phyloP scores from a whole-genome alignment of 345 rosid genomes.

The Rhizophora mangle region DNA sequence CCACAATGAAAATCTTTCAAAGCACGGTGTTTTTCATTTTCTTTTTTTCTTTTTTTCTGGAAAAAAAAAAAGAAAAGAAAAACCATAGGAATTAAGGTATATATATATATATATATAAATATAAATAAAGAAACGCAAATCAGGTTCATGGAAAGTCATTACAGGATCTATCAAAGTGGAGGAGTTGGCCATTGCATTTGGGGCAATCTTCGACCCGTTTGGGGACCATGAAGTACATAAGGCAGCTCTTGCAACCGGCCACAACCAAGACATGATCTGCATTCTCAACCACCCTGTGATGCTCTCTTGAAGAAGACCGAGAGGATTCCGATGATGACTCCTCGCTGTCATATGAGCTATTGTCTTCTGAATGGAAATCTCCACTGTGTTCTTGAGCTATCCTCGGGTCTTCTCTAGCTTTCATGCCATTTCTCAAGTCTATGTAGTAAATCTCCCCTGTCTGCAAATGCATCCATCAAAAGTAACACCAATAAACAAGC shows the following conservation, averaged over 20 bases:
- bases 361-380: constrained; percentile 44
- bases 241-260: constrained; percentile 91
- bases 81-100: not conserved
- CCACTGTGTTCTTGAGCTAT: constrained; percentile 35
- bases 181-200: constrained; percentile 71
- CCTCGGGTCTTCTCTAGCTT: constrained; percentile 70
- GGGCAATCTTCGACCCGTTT: constrained; percentile 79
- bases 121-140: not conserved
- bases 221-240: constrained; percentile 91
- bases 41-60: too few species aligned
- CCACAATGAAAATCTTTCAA: constrained; percentile 29
- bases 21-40: constrained; percentile 14
- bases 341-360: constrained; percentile 60
- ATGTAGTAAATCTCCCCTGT: constrained; percentile 86
- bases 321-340: constrained; percentile 73
- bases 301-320: constrained; percentile 38
- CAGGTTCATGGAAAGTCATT: constrained; percentile 39
- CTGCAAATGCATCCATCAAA: constrained; percentile 27
- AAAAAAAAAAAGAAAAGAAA: not conserved
- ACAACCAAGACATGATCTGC: constrained; percentile 69
- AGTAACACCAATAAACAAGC: not conserved
- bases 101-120: not conserved
- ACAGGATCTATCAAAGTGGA: constrained; percentile 68
- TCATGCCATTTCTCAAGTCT: constrained; percentile 73
- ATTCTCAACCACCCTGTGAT: constrained; percentile 21